A percentile compares a stretch with the other conserved stretches of the same genome.
Conservation (phyloP, 495 filamentous ascomycete genomes). For the Extremus antarcticus region DNA sequence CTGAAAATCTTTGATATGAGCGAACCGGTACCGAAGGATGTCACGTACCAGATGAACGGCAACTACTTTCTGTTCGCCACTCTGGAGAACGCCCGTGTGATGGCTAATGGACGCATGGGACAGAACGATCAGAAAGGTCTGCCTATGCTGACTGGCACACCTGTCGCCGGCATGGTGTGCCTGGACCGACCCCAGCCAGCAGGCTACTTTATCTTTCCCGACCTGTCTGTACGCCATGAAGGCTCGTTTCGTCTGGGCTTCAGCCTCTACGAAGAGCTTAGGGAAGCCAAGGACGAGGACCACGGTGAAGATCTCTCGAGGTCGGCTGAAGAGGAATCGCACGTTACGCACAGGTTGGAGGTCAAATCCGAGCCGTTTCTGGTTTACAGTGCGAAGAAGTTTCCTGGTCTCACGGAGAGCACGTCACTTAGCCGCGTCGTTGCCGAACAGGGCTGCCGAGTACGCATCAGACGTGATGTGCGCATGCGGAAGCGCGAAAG, state of each 20-base stretch:
- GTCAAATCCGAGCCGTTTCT: slow-evolving; percentile 79
- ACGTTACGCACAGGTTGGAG: slow-evolving; percentile 64
- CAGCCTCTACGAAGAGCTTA: slow-evolving; percentile 82
- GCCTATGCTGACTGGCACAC: slow-evolving; percentile 86
- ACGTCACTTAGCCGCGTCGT: slow-evolving; percentile 81
- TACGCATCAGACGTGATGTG: slow-evolving; percentile 92
- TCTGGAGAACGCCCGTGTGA: slow-evolving; percentile 73
- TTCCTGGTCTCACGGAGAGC: slow-evolving; percentile 87
- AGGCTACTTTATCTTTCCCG: slow-evolving; percentile 96
- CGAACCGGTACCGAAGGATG: slow-evolving; percentile 49
- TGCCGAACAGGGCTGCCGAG: slow-evolving; percentile 93
- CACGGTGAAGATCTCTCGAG: slow-evolving; percentile 18
- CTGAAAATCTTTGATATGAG: slow-evolving; percentile 75
- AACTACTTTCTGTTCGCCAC: slow-evolving; percentile 97
- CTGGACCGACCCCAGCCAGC: slow-evolving; percentile 82
- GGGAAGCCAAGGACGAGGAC: slow-evolving; percentile 46
- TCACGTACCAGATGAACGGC: slow-evolving; percentile 87
- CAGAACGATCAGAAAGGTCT: slow-evolving; percentile 53
- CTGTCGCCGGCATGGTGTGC: slow-evolving; percentile 94
- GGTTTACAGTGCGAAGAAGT: slow-evolving; percentile 97
- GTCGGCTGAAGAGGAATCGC: slow-evolving; percentile 27
- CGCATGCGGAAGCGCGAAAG: slow-evolving; percentile 84
- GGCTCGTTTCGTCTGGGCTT: slow-evolving; percentile 82
- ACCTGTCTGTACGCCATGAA: slow-evolving; percentile 92
- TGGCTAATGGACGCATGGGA: slow-evolving; percentile 68